Evolutionary conservation across 768 basidiomycete genomes (phyloP).

Genomic region (Dioszegia aurantiaca): DNA sequence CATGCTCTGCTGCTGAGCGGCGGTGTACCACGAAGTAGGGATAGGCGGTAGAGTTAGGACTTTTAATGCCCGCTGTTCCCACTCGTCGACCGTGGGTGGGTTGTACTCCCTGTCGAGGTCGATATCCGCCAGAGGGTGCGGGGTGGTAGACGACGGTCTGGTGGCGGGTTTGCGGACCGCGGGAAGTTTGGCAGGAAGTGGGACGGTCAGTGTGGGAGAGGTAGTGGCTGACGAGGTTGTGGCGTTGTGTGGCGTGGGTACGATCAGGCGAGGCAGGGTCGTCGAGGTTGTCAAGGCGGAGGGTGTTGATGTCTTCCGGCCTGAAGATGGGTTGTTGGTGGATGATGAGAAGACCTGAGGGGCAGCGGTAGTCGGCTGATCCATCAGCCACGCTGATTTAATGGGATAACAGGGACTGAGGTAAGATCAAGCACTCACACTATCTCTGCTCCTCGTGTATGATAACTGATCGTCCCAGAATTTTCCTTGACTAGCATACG

Average conservation of each 20-base stretch:
- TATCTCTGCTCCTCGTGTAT: not conserved
- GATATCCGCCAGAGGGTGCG: constrained; percentile 7
- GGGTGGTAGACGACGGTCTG: not conserved
- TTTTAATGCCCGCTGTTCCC: constrained; percentile 8
- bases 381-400: not conserved
- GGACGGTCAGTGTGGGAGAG: not conserved
- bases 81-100: not conserved
- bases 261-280: not conserved
- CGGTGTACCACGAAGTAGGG: not conserved
- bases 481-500: not conserved
- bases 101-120: constrained; percentile 9
- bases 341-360: not conserved
- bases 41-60: constrained; percentile 3
- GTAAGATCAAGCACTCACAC: not conserved
- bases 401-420: not conserved
- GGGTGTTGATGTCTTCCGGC: not conserved
- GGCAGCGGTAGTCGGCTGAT: not conserved
- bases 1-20: not conserved
- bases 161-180: no score
- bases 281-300: not conserved
- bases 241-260: not conserved
- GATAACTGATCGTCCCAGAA: constrained; percentile 1
- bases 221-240: not conserved
- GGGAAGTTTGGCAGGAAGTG: not conserved
- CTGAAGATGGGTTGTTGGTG: not conserved